Evolutionary conservation across 495 filamentous ascomycete species (phyloP).

Genomic region (Talaromyces nanjingensis): DNA sequence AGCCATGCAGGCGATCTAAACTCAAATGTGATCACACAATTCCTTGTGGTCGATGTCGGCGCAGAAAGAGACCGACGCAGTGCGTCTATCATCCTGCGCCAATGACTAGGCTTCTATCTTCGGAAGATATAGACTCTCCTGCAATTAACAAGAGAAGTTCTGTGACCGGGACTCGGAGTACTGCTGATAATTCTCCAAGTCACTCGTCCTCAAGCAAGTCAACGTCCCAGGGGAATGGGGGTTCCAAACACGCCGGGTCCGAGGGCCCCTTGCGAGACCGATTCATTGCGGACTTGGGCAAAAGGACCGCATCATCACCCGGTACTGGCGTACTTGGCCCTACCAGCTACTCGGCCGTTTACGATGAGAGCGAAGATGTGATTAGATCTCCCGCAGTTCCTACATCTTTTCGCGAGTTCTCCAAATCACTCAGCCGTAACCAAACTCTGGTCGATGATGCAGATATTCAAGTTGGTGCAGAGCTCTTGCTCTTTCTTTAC

Average conservation of each 20-base stretch:
- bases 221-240: neutral
- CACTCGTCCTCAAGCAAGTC: neutral
- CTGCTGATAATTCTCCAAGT: neutral
- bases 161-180: neutral
- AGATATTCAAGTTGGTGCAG: constrained; percentile 18
- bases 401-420: constrained; percentile 3
- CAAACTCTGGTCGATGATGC: constrained; percentile 12
- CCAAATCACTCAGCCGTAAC: neutral
- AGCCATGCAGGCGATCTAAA: constrained; percentile 47
- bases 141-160: neutral
- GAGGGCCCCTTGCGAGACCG: neutral
- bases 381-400: neutral
- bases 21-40: constrained; percentile 37
- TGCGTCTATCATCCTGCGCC: constrained; percentile 8
- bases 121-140: neutral
- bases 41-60: constrained; percentile 7
- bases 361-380: constrained; percentile 14
- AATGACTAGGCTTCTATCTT: constrained; percentile 20
- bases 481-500: constrained; percentile 15
- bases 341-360: constrained; percentile 35
- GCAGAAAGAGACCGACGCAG: neutral
- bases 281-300: constrained; percentile 6
- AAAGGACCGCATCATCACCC: neutral
- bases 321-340: constrained; percentile 25
- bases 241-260: neutral